phyloP scores from a whole-genome alignment of 2,329 filamentous ascomycete species.

The Nothophaeocryptopus gaeumannii region DNA sequence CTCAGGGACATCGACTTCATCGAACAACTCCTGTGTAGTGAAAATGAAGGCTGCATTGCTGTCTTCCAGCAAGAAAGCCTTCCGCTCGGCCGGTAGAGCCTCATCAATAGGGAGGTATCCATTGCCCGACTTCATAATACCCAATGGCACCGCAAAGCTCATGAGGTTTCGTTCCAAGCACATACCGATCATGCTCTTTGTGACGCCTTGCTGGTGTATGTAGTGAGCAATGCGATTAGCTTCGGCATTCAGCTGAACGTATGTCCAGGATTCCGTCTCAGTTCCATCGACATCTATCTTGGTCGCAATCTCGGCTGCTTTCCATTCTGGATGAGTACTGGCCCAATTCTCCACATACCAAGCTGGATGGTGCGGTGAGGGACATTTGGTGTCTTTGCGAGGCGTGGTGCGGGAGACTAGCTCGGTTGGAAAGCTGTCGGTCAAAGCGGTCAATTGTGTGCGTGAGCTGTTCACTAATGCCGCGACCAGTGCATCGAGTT shows the following conservation, averaged over 20 bases:
- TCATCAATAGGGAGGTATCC: slow-evolving; percentile 18
- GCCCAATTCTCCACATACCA: slow-evolving; percentile 17
- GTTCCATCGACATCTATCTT: slow-evolving; percentile 7
- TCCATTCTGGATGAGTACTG: slow-evolving; percentile 13
- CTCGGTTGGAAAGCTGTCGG: not conserved
- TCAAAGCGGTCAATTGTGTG: not conserved
- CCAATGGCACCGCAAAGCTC: slow-evolving; percentile 13
- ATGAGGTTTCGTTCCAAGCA: slow-evolving; percentile 14
- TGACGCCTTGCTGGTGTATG: slow-evolving; percentile 6
- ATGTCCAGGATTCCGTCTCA: slow-evolving; percentile 10
- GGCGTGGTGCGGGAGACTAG: slow-evolving; percentile 10
- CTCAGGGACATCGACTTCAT: slow-evolving; percentile 1
- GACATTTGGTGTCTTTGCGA: slow-evolving; percentile 11
- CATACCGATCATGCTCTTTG: slow-evolving; percentile 13
- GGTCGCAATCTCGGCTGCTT: slow-evolving; percentile 9
- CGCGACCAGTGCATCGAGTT: slow-evolving; percentile 12
- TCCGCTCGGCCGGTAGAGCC: slow-evolving; percentile 15
- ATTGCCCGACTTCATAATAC: slow-evolving; percentile 14
- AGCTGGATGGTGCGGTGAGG: slow-evolving; percentile 5
- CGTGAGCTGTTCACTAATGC: not conserved
- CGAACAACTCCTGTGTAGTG: slow-evolving; percentile 11
- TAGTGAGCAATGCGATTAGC: slow-evolving; percentile 13
- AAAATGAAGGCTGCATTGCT: slow-evolving; percentile 12
- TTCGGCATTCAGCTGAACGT: slow-evolving; percentile 10
- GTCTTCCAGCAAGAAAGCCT: slow-evolving; percentile 10